Percentiles rank a stretch among this genome's conserved stretches.
Conservation (phyloP, 768 basidiomycete species). For the Xerocomus potaroensis region DNA sequence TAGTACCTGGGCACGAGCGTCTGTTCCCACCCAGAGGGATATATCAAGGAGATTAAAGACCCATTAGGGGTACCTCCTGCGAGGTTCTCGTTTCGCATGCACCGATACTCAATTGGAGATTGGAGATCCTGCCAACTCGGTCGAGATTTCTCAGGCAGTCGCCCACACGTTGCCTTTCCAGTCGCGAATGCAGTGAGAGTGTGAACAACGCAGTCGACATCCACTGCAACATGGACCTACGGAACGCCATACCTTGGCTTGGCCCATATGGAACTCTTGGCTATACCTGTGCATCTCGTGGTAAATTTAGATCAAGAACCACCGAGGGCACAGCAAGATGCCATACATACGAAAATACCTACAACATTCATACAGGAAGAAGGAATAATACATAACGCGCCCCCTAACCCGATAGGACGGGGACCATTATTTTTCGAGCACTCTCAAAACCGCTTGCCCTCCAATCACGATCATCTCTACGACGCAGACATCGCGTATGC, state of each 20-base stretch:
- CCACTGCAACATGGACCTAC: slow-evolving; percentile 23
- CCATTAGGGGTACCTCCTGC: slow-evolving; percentile 3
- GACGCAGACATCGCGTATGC: background rate
- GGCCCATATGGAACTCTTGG: background rate
- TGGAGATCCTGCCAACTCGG: background rate
- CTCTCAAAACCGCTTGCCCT: background rate
- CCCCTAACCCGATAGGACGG: too few species aligned
- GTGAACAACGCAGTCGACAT: slow-evolving; percentile 7
- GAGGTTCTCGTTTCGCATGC: slow-evolving; percentile 8
- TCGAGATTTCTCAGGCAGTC: slow-evolving; percentile 1
- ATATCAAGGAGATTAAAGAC: slow-evolving; percentile 7
- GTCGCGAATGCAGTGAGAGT: background rate
- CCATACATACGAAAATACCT: too few species aligned
- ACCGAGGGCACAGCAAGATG: too few species aligned
- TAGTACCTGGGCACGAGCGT: slow-evolving; percentile 9
- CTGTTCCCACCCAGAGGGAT: slow-evolving; percentile 17
- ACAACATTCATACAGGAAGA: too few species aligned
- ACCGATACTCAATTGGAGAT: background rate
- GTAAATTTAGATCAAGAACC: too few species aligned
- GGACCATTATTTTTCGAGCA: slow-evolving; percentile 8
- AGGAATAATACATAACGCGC: too few species aligned
- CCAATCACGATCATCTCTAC: background rate
- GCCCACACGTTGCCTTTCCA: too few species aligned
- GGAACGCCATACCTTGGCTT: slow-evolving; percentile 3
- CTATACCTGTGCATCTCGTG: slow-evolving; percentile 2